Evolutionary conservation across 2,329 filamentous ascomycete genomes (phyloP), one percentile per base, ranked within the genome.

Genomic region (Arthrobotrys musiformis): DNA sequence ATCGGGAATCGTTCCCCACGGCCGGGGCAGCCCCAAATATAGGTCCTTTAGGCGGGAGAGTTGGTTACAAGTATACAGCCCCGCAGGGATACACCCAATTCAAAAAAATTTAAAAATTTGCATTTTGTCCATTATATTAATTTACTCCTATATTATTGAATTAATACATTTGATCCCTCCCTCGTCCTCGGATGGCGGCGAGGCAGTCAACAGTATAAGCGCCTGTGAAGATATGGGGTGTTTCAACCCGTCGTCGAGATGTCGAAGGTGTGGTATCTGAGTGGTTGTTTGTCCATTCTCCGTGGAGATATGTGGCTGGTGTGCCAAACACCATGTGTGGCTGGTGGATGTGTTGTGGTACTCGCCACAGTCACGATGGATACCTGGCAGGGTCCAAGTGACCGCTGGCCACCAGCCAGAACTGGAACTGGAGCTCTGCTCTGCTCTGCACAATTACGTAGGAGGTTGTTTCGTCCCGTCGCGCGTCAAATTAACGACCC

Each of bases 401-500:
- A 40, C 33, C 5, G n/a, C 30, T 5, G 11, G 30, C 30, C 30
- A 5, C 30, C 11, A 5, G 30, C 30, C 5, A 5, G 5, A 35
- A 35, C 11, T 35, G 30, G 15, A 2, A 22, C 28, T 35, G 4
- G 50, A 56, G 54, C 54, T 62, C 58, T 66, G 61, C 61, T 54
- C 61, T 35, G 54, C 54, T 62, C 58, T 66, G 61, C 61, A 66
- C 61, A 28, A 66, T 66, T 66, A 66, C 61, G 61, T 66, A 66
- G 60, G 60, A 50, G 60, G 40, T 11, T 46, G 58, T 58, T n/a
- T 58, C 54, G 54, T 58, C 33, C 54, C 54, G 54, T 58, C 54
- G 33, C 54, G 19, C 54, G 33, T n/a, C 33, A 58, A 26, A 30
- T 13, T 19, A 58, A 58, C 30, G 9, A 48, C 44, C 19, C 24